A percentile compares a stretch with the other conserved stretches of the same genome.
These are phyloP conservation scores for Echium plantagineum DNA, from an alignment of 257 asterid species.

Conservation along the genomic window DNA sequence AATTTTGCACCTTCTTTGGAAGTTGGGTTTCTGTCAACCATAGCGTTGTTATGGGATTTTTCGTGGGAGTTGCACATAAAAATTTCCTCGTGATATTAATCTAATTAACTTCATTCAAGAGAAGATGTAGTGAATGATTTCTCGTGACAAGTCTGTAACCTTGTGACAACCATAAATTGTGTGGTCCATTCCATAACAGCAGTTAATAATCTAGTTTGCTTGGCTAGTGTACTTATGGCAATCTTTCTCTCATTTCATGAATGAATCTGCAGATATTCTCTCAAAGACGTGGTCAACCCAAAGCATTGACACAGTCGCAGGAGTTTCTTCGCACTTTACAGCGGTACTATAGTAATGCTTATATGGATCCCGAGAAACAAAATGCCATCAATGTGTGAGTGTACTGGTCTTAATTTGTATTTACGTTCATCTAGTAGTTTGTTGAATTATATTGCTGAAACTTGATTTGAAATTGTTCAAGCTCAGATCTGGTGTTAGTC, in stretches of 20 bases:
- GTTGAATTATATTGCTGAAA: background rate
- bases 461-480: background rate
- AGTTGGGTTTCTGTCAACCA: no score
- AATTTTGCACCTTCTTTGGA: no score
- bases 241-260: slow-evolving; percentile 4
- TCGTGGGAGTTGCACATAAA: no score
- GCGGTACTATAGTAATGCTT: slow-evolving; percentile 77
- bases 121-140: no score
- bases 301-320: slow-evolving; percentile 86
- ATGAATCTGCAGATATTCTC: slow-evolving; percentile 60
- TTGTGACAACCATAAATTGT: no score
- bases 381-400: slow-evolving; percentile 88
- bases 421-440: background rate
- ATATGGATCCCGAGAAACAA: slow-evolving; percentile 93
- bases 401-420: slow-evolving; percentile 1
- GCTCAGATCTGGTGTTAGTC: background rate
- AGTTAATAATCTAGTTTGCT: no score
- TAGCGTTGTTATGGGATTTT: no score
- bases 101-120: no score
- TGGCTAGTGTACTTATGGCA: slow-evolving; percentile 2
- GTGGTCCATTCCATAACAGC: no score
- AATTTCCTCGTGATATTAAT: no score
- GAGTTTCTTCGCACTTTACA: slow-evolving; percentile 72
- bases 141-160: no score
- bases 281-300: slow-evolving; percentile 93